These are phyloP conservation scores for Carex littledalei DNA, from an alignment of 176 grass and related monocot species.

Conservation along the genomic window DNA sequence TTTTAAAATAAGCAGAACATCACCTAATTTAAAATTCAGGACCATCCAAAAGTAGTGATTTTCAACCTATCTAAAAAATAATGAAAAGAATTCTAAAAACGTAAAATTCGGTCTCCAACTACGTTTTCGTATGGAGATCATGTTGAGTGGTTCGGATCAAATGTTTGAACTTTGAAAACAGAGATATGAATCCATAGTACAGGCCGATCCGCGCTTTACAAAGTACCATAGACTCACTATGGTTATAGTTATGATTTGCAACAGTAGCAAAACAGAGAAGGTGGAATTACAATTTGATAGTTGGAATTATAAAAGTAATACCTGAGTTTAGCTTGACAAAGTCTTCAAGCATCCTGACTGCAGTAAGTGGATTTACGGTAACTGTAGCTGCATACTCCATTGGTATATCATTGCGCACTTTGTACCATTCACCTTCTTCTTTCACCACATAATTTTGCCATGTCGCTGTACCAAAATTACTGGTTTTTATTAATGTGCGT, in stretches of 20 bases:
- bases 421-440: slow-evolving; percentile 58
- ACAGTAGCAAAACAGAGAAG: background rate
- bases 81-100: no score
- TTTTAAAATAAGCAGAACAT: no score
- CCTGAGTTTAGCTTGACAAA: slow-evolving; percentile 65
- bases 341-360: slow-evolving; percentile 66
- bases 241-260: background rate
- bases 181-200: no score
- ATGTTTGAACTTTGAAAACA: no score
- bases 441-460: slow-evolving; percentile 86
- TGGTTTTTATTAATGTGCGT: background rate
- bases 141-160: no score
- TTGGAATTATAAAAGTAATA: background rate
- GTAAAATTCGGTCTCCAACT: no score
- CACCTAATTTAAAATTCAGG: no score
- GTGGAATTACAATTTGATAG: background rate
- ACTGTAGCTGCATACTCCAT: slow-evolving; percentile 73
- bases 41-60: no score
- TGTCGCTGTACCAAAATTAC: slow-evolving; percentile 34
- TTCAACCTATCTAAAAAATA: no score
- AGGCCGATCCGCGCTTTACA: no score
- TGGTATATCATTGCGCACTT: slow-evolving; percentile 55
- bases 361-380: slow-evolving; percentile 75
- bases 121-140: no score
- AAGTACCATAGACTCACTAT: no score